Percentiles rank a stretch among this genome's conserved stretches.
phyloP scores from a whole-genome alignment of 305 asterid species.

The Rubia peregrina region DNA sequence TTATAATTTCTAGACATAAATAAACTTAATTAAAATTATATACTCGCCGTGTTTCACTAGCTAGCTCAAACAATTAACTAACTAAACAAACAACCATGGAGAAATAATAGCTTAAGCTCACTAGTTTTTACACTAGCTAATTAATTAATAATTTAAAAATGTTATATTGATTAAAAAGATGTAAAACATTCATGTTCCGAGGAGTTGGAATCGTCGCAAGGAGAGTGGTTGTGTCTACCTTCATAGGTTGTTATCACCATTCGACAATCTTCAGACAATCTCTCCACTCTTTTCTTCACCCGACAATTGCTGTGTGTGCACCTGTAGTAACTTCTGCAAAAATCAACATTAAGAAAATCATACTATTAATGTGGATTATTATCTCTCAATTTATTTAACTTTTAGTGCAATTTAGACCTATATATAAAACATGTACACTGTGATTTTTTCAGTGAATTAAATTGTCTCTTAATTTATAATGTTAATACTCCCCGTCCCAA shows the following conservation, averaged over 20 bases:
- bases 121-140: background rate
- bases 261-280: constrained; percentile 82
- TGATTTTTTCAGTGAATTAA: too few species aligned
- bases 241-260: constrained; percentile 97
- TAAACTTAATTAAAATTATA: background rate
- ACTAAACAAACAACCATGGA: background rate
- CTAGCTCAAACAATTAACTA: background rate
- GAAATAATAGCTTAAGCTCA: background rate
- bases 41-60: background rate
- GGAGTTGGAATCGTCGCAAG: constrained; percentile 79
- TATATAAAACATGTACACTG: too few species aligned
- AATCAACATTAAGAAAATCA: background rate
- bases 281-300: constrained; percentile 88
- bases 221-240: constrained; percentile 93
- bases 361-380: background rate
- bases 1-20: background rate
- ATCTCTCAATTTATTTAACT: too few species aligned
- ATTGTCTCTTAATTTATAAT: too few species aligned
- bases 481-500: too few species aligned
- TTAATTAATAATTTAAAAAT: background rate
- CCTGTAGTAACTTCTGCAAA: constrained; percentile 81
- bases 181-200: constrained; percentile 80
- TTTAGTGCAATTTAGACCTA: too few species aligned
- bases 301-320: constrained; percentile 83
- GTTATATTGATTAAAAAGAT: constrained; percentile 32